Base-by-base conservation (phyloP, 148 eudicot species). In the Chenopodium formosanum region DNA sequence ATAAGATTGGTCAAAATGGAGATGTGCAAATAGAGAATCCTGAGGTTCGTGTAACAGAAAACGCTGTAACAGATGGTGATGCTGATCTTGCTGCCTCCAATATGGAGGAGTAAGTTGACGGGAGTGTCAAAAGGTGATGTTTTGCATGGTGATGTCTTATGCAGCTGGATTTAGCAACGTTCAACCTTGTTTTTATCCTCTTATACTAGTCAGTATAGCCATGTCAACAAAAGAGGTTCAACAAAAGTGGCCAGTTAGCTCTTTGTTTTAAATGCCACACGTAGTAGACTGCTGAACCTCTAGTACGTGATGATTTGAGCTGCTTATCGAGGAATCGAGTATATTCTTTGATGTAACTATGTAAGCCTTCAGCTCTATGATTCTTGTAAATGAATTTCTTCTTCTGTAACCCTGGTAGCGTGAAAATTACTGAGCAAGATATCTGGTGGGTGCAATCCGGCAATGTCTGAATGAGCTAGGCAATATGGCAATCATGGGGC, bases 11-110 rank as follows among this genome's bases (percentile, higher is more conserved):
- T 68, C 74, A 82, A 80, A 77, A 83, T 73, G 88, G 84, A 64
- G 81, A 86, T 48, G 74, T 73, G 78, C 85, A 58, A 50, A 78
- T 37, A 50, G 80, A 79, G 74, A 84, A 79, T 63, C 83, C 20
- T 20, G 80, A 80, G 23, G 83, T 79, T 76, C 77, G 9, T 20
- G 76, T 73, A 76, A n/a, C 76, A 52, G 85, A 80, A n/a, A 80
- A 80, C 68, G 82, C n/a, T 68, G 31, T 74, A 77, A 74, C 81
- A 22, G 84, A 87, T 78, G 87, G 79, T 32, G 82, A 65, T 81
- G 81, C 79, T 34, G 84, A 74, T 70, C 79, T 80, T 72, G 70
- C 65, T 63, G 70, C 76, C 22, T 34, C 75, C 70, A 60, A 52
- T 32, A 74, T 79, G 86, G 82, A 76, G 34, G 84, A 85, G 80